Base-by-base conservation (phyloP, 2,329 filamentous ascomycete species). In the Microascus cirrosus region DNA sequence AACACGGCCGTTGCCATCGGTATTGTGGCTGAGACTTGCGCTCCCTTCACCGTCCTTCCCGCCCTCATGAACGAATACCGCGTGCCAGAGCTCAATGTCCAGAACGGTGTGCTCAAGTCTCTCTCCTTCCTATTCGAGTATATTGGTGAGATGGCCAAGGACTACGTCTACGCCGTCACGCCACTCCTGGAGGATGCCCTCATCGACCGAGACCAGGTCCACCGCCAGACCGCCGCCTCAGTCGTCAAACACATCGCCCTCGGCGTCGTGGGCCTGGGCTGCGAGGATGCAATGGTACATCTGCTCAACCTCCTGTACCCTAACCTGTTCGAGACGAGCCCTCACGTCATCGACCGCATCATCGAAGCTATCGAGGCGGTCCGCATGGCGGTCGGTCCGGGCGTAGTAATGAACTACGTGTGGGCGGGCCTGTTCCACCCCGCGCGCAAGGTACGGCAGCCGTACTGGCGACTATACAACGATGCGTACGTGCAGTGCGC, bases 61-160 rank as follows among this genome's bases (percentile, higher is more conserved):
- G 94, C 94, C 2, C 77, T 99, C 61, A 99, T 99, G 95, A 99
- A 99, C 75, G 94, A 99, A 72, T 99, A 99, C 73, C 88, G 94
- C 57, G 94, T 99, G 10, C 94, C 94, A 0, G 94, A 99, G 73
- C 86, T 99, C 63, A 99, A 99, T 69, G 94, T 99, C 28, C 94
- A 99, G 71, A 99, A 99, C 65, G 94, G 94, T 74, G 94, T 99
- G 36, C 85, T 99, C 69, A 99, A 99, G 72, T 92, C 92, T 5
- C 81, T 99, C 57, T 95, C 90, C 7, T 99, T 99, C 80, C 80
- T 99, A 61, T 99, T 97, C 68, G 94, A 99, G 69, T 99, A 99
- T 74, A 99, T 99, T 70, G 94, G 94, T 62, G 94, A 99, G 73
- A 97, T 99, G 94, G 90, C 91, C 62, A 99, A 97, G 75, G 94